Evolutionary conservation across 2,329 filamentous ascomycete genomes (phyloP), one percentile per base, ranked within the genome.

Genomic region (Trichothecium roseum): DNA sequence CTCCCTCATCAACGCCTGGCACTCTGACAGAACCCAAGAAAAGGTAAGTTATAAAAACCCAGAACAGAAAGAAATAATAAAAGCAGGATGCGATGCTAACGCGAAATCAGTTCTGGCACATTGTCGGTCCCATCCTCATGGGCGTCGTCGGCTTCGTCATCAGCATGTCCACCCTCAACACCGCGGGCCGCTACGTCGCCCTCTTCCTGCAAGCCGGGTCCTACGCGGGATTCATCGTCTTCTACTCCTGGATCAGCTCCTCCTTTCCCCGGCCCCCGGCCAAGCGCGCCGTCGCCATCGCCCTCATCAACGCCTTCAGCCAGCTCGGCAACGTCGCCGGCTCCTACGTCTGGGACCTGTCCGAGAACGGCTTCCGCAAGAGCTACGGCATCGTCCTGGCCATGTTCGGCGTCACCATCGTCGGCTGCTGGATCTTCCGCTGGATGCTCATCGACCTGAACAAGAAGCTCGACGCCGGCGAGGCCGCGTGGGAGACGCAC

Each of bases 351-450:
- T 80, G 75, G 75, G 57, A 64, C 35, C 60, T 80, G 34, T 56
- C 62, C 17, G 72, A 66, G 0, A 68, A 79, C 41, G 76, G 76
- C 0, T 80, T 66, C 59, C 66, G 75, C 42, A 69, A 73, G 57
- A 78, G 72, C 41, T 80, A 80, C 45, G 75, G 72, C 4, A 75
- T 81, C 38, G 76, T 80, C 5, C 66, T 69, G 12, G 62, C 72
- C 47, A 80, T 80, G 75, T 80, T 78, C 46, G 72, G 71, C 4
- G 45, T 74, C 28, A 72, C 75, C 0, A 67, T 76, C 22, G 26
- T 62, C 0, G 72, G 72, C 5, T 76, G 67, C 52, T 61, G 55
- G 35, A 38, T 54, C 22, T 67, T 74, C 57, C 60, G 63, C 15
- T 38, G 57, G 43, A 63, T 72, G 37, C 58, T 75, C 4, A 37